Percentiles rank a stretch among this genome's conserved stretches.
phyloP scores from a whole-genome alignment of 441 rosid species.

The Manihot esculenta region DNA sequence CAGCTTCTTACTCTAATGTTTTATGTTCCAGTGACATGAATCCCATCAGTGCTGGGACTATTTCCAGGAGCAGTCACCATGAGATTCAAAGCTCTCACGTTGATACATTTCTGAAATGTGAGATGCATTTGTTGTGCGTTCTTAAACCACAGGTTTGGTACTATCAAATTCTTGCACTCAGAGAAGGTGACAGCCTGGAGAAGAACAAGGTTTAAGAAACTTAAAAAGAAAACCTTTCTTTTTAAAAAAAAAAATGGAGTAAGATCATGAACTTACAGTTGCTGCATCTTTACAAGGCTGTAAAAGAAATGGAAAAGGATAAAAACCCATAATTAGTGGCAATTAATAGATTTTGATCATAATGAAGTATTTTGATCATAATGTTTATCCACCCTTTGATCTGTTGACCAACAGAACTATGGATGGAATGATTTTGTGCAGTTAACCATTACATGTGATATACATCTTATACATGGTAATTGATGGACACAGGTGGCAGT shows the following conservation, averaged over 20 bases:
- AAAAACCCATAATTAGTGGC: neutral
- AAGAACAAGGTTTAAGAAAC: neutral
- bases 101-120: conserved; percentile 46
- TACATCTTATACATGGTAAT: too few species aligned
- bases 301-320: conserved; percentile 1
- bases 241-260: neutral
- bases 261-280: conserved; percentile 48
- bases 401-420: too few species aligned
- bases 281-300: conserved; percentile 87
- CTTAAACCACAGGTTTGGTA: conserved; percentile 46
- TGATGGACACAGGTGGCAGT: too few species aligned
- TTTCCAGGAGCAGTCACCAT: conserved; percentile 54
- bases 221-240: neutral
- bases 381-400: too few species aligned
- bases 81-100: conserved; percentile 55
- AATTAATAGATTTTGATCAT: neutral
- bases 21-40: too few species aligned
- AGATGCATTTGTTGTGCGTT: conserved; percentile 87
- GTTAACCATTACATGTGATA: too few species aligned
- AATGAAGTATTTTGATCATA: too few species aligned
- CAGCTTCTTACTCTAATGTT: too few species aligned
- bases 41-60: conserved; percentile 90
- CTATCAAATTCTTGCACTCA: conserved; percentile 50
- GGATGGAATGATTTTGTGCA: too few species aligned
- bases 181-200: conserved; percentile 75